Evolutionary conservation across 129 eudicot species (phyloP).

Genomic region (Smallanthus sonchifolius): DNA sequence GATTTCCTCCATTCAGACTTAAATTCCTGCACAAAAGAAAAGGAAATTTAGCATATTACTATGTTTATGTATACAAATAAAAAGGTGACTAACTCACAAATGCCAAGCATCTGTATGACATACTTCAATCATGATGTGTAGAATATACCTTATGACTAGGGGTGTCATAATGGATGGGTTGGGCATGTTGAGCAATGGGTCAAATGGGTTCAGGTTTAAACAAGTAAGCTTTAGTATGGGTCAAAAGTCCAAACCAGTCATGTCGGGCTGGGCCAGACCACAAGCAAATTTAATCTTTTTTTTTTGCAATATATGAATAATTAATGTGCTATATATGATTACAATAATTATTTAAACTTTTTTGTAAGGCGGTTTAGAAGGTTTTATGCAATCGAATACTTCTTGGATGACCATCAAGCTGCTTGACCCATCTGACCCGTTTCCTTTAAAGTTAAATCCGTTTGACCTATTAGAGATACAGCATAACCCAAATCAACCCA

Average conservation of each 20-base stretch:
- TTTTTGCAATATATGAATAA: neutral
- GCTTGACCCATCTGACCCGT: neutral
- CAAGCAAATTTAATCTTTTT: neutral
- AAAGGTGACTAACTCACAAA: neutral
- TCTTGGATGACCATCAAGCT: neutral
- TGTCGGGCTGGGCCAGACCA: neutral
- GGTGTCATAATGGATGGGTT: neutral
- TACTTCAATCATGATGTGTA: neutral
- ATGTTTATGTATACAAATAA: neutral
- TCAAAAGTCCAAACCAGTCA: neutral
- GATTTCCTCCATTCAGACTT: conserved; percentile 45
- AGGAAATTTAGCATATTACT: neutral
- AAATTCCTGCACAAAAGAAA: conserved; percentile 35
- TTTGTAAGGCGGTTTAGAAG: neutral
- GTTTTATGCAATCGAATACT: neutral
- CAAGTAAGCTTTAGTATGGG: neutral
- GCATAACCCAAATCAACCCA: neutral
- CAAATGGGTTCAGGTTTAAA: neutral
- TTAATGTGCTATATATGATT: neutral
- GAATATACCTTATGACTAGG: neutral
- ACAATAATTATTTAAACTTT: neutral
- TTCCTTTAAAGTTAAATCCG: neutral
- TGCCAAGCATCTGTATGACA: neutral
- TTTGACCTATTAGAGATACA: neutral
- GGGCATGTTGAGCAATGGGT: neutral